Percentiles rank a stretch among this genome's conserved stretches.
phyloP scores from a whole-genome alignment of 1,284 basidiomycete genomes.

The Vanrija sp. region DNA sequence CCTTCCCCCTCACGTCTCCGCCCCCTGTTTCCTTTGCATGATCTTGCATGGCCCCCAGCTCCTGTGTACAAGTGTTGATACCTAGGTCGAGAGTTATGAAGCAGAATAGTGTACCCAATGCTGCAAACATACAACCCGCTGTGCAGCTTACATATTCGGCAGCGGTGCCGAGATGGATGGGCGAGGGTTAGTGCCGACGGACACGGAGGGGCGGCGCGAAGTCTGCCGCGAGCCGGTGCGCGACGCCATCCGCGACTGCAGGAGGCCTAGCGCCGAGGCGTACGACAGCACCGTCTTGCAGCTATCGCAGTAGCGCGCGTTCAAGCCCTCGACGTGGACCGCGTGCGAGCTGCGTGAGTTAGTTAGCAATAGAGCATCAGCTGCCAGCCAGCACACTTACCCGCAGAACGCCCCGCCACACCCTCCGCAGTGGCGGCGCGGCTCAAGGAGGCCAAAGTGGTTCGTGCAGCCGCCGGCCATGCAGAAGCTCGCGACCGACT shows the following conservation, averaged over 20 bases:
- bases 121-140: not conserved
- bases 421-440: conserved; percentile 45
- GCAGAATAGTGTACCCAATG: not conserved
- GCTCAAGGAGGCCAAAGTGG: conserved; percentile 46
- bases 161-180: no score
- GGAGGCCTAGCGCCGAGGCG: conserved; percentile 28
- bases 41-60: not conserved
- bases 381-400: no score
- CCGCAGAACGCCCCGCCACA: conserved; percentile 48
- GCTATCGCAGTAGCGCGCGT: conserved; percentile 40
- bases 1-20: not conserved
- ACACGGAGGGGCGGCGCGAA: not conserved
- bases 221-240: not conserved
- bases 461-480: conserved; percentile 40
- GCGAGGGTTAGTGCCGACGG: no score
- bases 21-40: not conserved
- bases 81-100: not conserved
- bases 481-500: conserved; percentile 29
- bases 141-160: no score
- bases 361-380: no score
- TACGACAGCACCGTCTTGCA: conserved; percentile 38
- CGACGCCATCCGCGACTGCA: conserved; percentile 2
- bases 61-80: not conserved
- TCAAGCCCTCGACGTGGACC: conserved; percentile 41
- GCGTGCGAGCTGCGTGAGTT: conserved; percentile 28